A percentile compares a stretch with the other conserved stretches of the same genome.
These are phyloP conservation scores for Candida frijolesensis DNA, from an alignment of 1,139 yeast genomes.

Conservation along the genomic window DNA sequence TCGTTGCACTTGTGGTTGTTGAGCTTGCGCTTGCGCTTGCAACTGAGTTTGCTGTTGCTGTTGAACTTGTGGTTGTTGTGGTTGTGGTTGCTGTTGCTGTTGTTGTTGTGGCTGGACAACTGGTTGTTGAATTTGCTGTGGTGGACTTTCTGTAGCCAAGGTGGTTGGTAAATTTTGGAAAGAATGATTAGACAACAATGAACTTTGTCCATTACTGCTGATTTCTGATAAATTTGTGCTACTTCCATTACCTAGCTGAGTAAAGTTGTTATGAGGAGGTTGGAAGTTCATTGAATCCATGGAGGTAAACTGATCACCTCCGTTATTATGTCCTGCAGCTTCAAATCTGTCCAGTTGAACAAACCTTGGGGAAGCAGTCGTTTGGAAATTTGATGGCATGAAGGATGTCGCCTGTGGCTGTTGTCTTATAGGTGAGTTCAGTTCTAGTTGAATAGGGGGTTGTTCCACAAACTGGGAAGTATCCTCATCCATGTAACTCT, in stretches of 20 bases:
- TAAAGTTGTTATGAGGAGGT: slow-evolving; percentile 45
- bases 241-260: slow-evolving; percentile 45
- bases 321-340: slow-evolving; percentile 15
- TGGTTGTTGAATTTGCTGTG: slow-evolving; percentile 20
- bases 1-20: slow-evolving; percentile 9
- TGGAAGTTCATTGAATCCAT: slow-evolving; percentile 41
- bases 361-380: slow-evolving; percentile 16
- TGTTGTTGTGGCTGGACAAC: slow-evolving; percentile 10
- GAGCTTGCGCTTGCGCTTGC: slow-evolving; percentile 14
- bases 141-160: slow-evolving; percentile 18
- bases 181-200: slow-evolving; percentile 28
- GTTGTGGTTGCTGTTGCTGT: slow-evolving; percentile 7
- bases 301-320: slow-evolving; percentile 33
- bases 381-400: slow-evolving; percentile 7
- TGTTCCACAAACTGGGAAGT: slow-evolving; percentile 24
- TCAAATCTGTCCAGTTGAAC: slow-evolving; percentile 11
- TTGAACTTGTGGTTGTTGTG: slow-evolving; percentile 10
- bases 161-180: slow-evolving; percentile 14
- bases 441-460: slow-evolving; percentile 17
- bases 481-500: slow-evolving; percentile 48
- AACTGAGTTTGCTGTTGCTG: slow-evolving; percentile 16
- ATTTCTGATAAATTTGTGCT: slow-evolving; percentile 43
- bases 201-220: slow-evolving; percentile 28
- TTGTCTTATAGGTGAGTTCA: slow-evolving; percentile 21
- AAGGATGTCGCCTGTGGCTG: slow-evolving; percentile 17